These are phyloP conservation scores for Carex sylvatica DNA, from an alignment of 202 grass and related monocot genomes.

Conservation along the genomic window DNA sequence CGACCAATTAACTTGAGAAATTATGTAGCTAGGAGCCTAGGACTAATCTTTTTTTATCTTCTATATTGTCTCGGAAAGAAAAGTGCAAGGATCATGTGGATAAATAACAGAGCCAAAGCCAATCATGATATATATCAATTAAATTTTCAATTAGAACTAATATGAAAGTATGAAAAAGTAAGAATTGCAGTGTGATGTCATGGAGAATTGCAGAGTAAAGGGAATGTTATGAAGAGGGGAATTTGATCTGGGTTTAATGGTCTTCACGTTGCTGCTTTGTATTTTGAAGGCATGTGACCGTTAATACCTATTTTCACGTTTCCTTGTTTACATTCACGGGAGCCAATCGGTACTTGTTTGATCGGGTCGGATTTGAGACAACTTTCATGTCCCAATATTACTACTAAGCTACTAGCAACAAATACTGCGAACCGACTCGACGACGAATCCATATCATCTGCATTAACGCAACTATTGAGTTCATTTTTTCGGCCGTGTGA, in stretches of 20 bases:
- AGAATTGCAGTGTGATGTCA: neutral
- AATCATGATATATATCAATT: too few relatives aligned
- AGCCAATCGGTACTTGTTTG: neutral
- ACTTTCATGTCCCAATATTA: too few relatives aligned
- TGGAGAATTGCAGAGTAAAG: conserved; percentile 8
- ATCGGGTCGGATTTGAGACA: neutral
- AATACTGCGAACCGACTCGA: too few relatives aligned
- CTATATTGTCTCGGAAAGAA: neutral
- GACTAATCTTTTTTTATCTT: neutral
- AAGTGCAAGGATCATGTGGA: neutral
- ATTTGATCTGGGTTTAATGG: conserved; percentile 30
- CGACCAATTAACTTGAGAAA: neutral
- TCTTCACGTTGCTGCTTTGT: conserved; percentile 18
- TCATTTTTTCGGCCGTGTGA: too few relatives aligned
- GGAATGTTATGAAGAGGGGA: neutral
- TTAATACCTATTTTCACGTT: conserved; percentile 34
- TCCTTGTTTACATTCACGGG: conserved; percentile 27
- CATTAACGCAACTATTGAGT: too few relatives aligned
- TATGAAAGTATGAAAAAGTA: neutral
- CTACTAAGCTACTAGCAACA: too few relatives aligned
- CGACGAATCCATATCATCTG: too few relatives aligned
- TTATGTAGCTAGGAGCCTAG: neutral
- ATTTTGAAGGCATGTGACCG: conserved; percentile 32
- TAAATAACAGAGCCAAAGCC: neutral
- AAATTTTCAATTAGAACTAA: neutral